Percentiles rank a stretch among this genome's conserved stretches.
Conservation (phyloP, 495 filamentous ascomycete species). For the Pseudomonodictys pantanalensis region DNA sequence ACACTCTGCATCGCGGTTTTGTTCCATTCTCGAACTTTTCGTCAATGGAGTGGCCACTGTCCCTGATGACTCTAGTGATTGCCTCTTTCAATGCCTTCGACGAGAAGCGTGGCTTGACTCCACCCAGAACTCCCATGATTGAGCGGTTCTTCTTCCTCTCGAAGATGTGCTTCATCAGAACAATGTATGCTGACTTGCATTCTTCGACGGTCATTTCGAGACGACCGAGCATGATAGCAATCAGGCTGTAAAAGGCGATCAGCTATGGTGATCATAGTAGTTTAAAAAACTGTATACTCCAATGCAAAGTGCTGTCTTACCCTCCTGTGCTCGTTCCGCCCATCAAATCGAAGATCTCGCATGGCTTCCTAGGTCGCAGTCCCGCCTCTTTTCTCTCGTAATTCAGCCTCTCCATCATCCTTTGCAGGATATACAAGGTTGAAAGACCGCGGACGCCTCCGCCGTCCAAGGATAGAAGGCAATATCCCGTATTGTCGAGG, state of each 20-base stretch:
- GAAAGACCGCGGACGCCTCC: slow-evolving; percentile 30
- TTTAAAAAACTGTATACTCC: too few species aligned
- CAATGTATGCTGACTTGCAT: slow-evolving; percentile 18
- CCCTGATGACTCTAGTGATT: slow-evolving; percentile 7
- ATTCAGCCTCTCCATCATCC: slow-evolving; percentile 19
- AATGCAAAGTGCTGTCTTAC: slow-evolving; percentile 7
- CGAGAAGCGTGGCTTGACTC: neutral
- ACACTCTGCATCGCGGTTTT: slow-evolving; percentile 5
- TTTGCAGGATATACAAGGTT: slow-evolving; percentile 24
- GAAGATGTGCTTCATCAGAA: slow-evolving; percentile 20
- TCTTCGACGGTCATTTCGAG: slow-evolving; percentile 24
- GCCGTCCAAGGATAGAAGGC: slow-evolving; percentile 24
- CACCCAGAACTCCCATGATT: neutral
- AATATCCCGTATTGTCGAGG: slow-evolving; percentile 20
- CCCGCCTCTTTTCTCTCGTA: slow-evolving; percentile 1
- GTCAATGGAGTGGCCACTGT: neutral
- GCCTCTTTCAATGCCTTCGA: slow-evolving; percentile 5
- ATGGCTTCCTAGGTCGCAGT: slow-evolving; percentile 23
- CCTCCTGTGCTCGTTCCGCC: slow-evolving; percentile 31
- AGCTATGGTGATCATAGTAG: neutral
- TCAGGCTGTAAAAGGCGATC: slow-evolving; percentile 10
- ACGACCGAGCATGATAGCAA: slow-evolving; percentile 30
- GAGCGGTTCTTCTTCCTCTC: slow-evolving; percentile 2
- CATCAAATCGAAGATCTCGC: slow-evolving; percentile 31
- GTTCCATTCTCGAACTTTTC: slow-evolving; percentile 10